Percentiles rank a stretch among this genome's conserved stretches.
Evolutionary conservation across 1,139 yeast genomes (phyloP).

Genomic region (Debaryomyces sp.): DNA sequence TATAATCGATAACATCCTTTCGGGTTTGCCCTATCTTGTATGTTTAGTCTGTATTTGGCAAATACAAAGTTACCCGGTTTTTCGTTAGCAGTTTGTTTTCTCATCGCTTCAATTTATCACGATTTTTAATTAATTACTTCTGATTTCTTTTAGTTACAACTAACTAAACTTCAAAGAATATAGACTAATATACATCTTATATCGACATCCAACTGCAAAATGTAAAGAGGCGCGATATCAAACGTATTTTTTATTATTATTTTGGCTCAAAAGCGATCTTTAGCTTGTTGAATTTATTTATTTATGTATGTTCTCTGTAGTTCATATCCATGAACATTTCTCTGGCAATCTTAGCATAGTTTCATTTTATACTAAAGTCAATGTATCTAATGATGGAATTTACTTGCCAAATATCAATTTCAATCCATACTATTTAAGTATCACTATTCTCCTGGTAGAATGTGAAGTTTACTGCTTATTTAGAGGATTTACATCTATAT

Average conservation of each 20-base stretch:
- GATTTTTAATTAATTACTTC: background rate
- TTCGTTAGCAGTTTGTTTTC: background rate
- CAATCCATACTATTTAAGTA: slow-evolving; percentile 16
- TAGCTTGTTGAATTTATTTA: background rate
- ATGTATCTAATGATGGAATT: slow-evolving; percentile 52
- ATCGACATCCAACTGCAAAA: background rate
- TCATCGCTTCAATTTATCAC: background rate
- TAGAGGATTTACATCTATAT: slow-evolving; percentile 13
- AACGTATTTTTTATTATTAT: background rate
- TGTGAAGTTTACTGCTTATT: slow-evolving; percentile 19
- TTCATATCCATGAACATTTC: background rate
- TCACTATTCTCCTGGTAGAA: slow-evolving; percentile 12
- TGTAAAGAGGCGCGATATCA: background rate
- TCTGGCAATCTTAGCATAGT: slow-evolving; percentile 52
- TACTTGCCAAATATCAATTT: slow-evolving; percentile 40
- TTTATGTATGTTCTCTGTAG: background rate
- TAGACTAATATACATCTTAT: slow-evolving; percentile 7
- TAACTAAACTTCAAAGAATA: slow-evolving; percentile 7
- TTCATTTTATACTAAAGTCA: slow-evolving; percentile 38
- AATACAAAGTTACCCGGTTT: slow-evolving; percentile 6
- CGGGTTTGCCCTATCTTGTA: background rate
- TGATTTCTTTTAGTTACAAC: background rate
- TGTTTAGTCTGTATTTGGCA: background rate
- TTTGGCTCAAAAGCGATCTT: background rate
- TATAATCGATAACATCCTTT: background rate